Evolutionary conservation across 768 basidiomycete genomes (phyloP).

Genomic region (Lyophyllum semitale): DNA sequence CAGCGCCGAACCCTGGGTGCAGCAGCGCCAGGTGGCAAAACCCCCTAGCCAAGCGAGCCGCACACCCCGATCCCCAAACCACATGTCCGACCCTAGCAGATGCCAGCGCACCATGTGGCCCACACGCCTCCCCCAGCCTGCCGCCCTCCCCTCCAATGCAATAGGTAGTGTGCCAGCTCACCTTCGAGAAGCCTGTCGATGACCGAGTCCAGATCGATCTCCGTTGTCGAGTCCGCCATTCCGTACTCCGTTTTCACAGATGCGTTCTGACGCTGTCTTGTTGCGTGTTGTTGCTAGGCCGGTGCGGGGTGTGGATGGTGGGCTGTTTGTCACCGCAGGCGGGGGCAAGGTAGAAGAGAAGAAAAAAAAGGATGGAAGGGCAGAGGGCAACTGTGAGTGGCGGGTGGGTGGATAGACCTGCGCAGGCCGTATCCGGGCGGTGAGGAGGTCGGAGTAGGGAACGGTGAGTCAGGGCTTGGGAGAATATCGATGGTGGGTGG

Average conservation of each 20-base stretch:
- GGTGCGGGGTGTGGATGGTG: not conserved
- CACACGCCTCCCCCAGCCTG: not conserved
- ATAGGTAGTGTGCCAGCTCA: slow-evolving; percentile 43
- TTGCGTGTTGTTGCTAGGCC: slow-evolving; percentile 5
- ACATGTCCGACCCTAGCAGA: not conserved
- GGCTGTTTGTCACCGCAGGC: slow-evolving; percentile 13
- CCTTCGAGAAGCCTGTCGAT: slow-evolving; percentile 98
- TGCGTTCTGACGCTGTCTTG: slow-evolving; percentile 10
- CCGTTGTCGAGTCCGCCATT: slow-evolving; percentile 83
- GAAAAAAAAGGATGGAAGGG: slow-evolving; percentile 8
- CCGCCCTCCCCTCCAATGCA: not conserved
- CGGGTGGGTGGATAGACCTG: slow-evolving; percentile 11
- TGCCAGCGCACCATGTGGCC: not conserved
- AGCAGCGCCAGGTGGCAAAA: slow-evolving; percentile 16
- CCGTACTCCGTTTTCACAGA: slow-evolving; percentile 20
- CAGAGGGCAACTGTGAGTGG: slow-evolving; percentile 3
- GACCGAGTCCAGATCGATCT: slow-evolving; percentile 99
- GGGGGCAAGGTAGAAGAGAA: slow-evolving; percentile 13
- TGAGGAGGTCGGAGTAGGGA: slow-evolving; percentile 15
- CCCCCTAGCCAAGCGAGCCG: slow-evolving; percentile 6
- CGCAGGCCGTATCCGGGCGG: slow-evolving; percentile 12
- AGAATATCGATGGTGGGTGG: slow-evolving; percentile 49
- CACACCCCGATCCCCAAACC: not conserved
- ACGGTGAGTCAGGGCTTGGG: slow-evolving; percentile 10
- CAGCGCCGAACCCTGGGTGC: not conserved